Evolutionary conservation across 108 stramenopile genomes (phyloP).

Genomic region (Cyclotella kingstonii): DNA sequence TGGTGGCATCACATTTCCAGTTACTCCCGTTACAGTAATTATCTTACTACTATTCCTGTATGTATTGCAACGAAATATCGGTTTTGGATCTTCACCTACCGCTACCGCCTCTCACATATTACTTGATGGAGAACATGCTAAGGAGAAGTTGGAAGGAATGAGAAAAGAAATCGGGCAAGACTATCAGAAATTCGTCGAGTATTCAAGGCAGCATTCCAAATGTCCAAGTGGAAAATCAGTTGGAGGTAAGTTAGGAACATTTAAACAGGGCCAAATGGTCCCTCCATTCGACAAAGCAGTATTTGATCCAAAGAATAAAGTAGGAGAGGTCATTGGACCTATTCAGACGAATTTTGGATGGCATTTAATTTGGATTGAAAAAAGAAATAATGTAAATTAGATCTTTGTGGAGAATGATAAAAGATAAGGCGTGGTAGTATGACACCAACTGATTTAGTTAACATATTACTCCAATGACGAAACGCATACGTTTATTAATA

Average conservation of each 20-base stretch:
- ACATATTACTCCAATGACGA: too few species aligned
- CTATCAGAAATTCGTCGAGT: slow-evolving; percentile 47
- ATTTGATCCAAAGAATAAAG: slow-evolving; percentile 50
- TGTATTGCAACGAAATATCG: slow-evolving; percentile 6
- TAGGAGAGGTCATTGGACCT: slow-evolving; percentile 50
- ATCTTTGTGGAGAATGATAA: neutral
- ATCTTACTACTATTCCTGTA: slow-evolving; percentile 18
- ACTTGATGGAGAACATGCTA: slow-evolving; percentile 51
- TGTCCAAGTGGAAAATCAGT: slow-evolving; percentile 57
- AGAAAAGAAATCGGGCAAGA: slow-evolving; percentile 49
- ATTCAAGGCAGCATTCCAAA: slow-evolving; percentile 52
- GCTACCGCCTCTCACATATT: slow-evolving; percentile 68
- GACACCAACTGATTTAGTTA: neutral
- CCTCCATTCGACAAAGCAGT: slow-evolving; percentile 62
- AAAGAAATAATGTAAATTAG: slow-evolving; percentile 33
- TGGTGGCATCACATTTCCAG: slow-evolving; percentile 14
- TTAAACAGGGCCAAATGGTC: slow-evolving; percentile 57
- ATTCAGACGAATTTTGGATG: slow-evolving; percentile 70
- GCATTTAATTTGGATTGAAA: slow-evolving; percentile 69
- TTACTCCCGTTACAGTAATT: slow-evolving; percentile 35
- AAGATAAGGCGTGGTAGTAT: neutral
- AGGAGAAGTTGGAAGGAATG: slow-evolving; percentile 42
- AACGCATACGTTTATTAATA: too few species aligned
- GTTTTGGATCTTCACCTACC: slow-evolving; percentile 21
- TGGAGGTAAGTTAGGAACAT: slow-evolving; percentile 56